phyloP scores from a whole-genome alignment of 2,329 filamentous ascomycete genomes.

The Fusarium nurragi region DNA sequence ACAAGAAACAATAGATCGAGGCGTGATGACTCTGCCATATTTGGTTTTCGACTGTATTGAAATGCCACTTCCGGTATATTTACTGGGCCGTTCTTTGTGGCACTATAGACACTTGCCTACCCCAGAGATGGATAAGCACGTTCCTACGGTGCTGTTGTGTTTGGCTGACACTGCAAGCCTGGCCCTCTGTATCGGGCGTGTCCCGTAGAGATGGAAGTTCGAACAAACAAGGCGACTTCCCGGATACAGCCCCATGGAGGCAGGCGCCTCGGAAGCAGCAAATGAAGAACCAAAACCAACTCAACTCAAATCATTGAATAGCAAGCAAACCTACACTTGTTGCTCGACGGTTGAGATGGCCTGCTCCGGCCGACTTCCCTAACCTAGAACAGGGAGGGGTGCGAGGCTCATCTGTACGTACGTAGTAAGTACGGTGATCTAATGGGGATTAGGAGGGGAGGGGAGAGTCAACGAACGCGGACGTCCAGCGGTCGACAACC shows the following conservation, averaged over 20 bases:
- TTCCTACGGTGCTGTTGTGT: neutral
- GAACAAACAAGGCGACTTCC: neutral
- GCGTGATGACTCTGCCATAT: neutral
- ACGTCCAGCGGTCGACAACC: constrained; percentile 5
- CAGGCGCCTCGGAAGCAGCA: constrained; percentile 1
- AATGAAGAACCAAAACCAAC: neutral
- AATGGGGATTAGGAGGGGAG: too few species aligned
- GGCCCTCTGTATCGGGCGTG: constrained; percentile 10
- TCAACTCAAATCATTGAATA: neutral
- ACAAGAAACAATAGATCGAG: neutral
- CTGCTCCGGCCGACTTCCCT: constrained; percentile 2
- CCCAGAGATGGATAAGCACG: neutral
- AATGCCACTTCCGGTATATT: neutral
- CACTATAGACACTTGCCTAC: neutral
- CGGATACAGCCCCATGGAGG: neutral
- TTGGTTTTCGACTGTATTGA: neutral
- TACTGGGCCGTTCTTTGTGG: neutral
- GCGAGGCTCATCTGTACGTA: neutral
- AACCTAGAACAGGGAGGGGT: constrained; percentile 25
- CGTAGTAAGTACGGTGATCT: neutral
- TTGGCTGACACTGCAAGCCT: neutral
- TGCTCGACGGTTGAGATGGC: constrained; percentile 23
- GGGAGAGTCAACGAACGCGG: constrained; percentile 20
- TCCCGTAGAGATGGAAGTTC: neutral
- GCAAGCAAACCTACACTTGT: constrained; percentile 16